Percentiles rank a stretch among this genome's conserved stretches.
Evolutionary conservation across 2,329 filamentous ascomycete species (phyloP).

Genomic region (Cytospora paraplurivora): DNA sequence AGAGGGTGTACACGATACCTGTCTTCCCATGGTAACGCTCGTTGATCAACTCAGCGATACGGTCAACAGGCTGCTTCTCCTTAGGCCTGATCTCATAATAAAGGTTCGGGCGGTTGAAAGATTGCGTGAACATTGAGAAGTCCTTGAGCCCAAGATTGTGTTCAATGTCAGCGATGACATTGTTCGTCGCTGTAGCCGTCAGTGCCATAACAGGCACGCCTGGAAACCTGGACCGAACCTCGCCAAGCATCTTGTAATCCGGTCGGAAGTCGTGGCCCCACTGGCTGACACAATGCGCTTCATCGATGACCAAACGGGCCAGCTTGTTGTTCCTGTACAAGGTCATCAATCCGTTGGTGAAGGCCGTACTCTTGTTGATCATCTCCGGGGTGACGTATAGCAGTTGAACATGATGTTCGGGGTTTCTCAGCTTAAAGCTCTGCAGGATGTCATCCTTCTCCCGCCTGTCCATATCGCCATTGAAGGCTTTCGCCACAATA

Average conservation of each 20-base stretch:
- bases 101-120: conserved; percentile 95
- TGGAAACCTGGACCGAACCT: conserved; percentile 70
- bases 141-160: conserved; percentile 82
- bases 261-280: conserved; percentile 98
- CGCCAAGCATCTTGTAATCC: conserved; percentile 86
- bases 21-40: conserved; percentile 69
- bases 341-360: conserved; percentile 65
- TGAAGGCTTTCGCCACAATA: conserved; percentile 81
- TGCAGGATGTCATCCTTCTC: conserved; percentile 68
- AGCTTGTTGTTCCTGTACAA: conserved; percentile 73
- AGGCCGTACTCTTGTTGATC: conserved; percentile 77
- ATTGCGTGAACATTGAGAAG: conserved; percentile 83
- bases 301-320: conserved; percentile 92
- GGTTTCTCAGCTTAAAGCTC: conserved; percentile 61
- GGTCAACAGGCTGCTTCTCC: conserved; percentile 55
- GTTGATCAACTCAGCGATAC: conserved; percentile 69
- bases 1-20: conserved; percentile 92
- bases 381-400: conserved; percentile 98
- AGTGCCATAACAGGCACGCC: conserved; percentile 90
- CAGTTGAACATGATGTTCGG: conserved; percentile 78
- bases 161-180: conserved; percentile 89
- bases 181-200: conserved; percentile 91
- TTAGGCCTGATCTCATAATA: conserved; percentile 84
- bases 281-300: conserved; percentile 98
- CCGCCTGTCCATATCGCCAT: conserved; percentile 68